Conservation (phyloP, 73 alveolate genomes). For the Paramecium sexaurelia region DNA sequence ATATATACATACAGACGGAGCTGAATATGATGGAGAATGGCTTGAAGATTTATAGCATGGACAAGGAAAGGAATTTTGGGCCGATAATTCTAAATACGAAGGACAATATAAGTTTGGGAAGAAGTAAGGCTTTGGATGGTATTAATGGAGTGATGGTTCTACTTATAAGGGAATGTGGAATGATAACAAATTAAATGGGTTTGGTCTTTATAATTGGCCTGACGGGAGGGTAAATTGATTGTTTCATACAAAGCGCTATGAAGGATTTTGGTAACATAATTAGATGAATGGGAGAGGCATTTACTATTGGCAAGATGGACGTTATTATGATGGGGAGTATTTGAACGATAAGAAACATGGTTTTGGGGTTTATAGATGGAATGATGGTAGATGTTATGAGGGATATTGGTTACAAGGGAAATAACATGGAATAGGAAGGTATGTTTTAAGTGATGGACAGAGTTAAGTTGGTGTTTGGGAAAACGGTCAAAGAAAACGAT, state of each 20-base stretch:
- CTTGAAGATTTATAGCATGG: conserved; percentile 74
- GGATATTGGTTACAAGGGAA: conserved; percentile 69
- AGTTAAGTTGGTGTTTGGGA: conserved; percentile 67
- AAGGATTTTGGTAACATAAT: conserved; percentile 64
- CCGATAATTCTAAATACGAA: conserved; percentile 79
- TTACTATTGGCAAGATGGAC: conserved; percentile 63
- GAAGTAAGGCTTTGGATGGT: conserved; percentile 80
- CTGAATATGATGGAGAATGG: conserved; percentile 74
- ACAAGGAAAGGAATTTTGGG: conserved; percentile 76
- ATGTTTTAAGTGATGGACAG: conserved; percentile 56
- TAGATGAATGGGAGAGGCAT: conserved; percentile 63
- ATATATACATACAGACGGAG: conserved; percentile 65
- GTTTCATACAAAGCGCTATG: conserved; percentile 40
- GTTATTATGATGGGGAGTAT: conserved; percentile 62
- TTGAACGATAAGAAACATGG: conserved; percentile 66
- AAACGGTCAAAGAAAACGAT: conserved; percentile 31
- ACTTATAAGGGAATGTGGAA: conserved; percentile 80
- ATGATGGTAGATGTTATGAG: conserved; percentile 58
- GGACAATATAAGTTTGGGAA: conserved; percentile 77
- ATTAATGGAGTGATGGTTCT: conserved; percentile 75
- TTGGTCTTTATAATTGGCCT: conserved; percentile 80
- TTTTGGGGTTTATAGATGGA: conserved; percentile 60
- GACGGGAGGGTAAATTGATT: conserved; percentile 65
- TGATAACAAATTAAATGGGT: conserved; percentile 77
- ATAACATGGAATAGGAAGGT: conserved; percentile 58